Percentiles rank a stretch among this genome's conserved stretches.
These are phyloP conservation scores for Gentiana macrophylla DNA, from an alignment of 257 asterid genomes.

Conservation along the genomic window DNA sequence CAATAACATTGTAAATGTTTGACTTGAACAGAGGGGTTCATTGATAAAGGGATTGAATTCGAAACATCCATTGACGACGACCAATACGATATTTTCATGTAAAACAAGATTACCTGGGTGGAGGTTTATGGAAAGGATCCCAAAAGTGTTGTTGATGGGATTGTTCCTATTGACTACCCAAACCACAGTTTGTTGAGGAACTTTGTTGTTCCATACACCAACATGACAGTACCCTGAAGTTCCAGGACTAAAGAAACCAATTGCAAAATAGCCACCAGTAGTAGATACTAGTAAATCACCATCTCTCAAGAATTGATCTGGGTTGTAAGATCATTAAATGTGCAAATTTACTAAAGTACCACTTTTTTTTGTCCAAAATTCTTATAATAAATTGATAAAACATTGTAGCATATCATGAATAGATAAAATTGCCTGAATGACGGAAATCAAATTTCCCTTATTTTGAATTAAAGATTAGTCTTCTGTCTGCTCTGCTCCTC, in stretches of 20 bases:
- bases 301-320: slow-evolving; percentile 21
- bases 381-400: too few species aligned
- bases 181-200: slow-evolving; percentile 23
- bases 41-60: slow-evolving; percentile 2
- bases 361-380: too few species aligned
- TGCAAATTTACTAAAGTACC: too few species aligned
- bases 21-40: slow-evolving; percentile 8
- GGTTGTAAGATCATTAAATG: too few species aligned
- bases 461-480: too few species aligned
- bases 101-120: slow-evolving; percentile 28
- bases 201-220: slow-evolving; percentile 29
- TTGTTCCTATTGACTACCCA: slow-evolving; percentile 32
- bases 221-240: slow-evolving; percentile 14
- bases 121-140: slow-evolving; percentile 15
- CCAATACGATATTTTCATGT: slow-evolving; percentile 17
- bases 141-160: slow-evolving; percentile 15
- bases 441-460: too few species aligned
- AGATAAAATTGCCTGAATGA: too few species aligned
- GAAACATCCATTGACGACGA: slow-evolving; percentile 25
- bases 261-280: slow-evolving; percentile 11
- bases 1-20: too few species aligned
- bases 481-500: too few species aligned
- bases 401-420: too few species aligned
- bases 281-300: slow-evolving; percentile 22
- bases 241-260: slow-evolving; percentile 37